These are phyloP conservation scores for Prunus salicina DNA, from an alignment of 306 rosid genomes.

Conservation along the genomic window DNA sequence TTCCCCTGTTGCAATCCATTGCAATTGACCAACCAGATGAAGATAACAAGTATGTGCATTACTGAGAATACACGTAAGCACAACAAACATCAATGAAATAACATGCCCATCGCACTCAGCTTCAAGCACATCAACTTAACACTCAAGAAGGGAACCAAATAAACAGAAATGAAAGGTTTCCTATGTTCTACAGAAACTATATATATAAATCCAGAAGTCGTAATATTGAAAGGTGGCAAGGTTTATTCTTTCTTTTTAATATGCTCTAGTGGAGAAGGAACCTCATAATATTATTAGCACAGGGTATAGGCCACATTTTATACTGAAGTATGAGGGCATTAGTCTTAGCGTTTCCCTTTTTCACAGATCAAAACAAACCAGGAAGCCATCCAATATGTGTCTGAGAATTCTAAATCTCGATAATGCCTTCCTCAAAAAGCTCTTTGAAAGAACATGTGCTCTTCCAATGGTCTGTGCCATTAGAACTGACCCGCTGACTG, in stretches of 20 bases:
- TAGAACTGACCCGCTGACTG: not conserved
- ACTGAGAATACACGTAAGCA: too few species aligned
- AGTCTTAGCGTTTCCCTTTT: not conserved
- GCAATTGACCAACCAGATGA: not conserved
- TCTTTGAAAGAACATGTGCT: not conserved
- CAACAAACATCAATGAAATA: too few species aligned
- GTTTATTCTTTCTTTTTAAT: not conserved
- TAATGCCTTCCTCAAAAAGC: not conserved
- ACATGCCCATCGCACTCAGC: too few species aligned
- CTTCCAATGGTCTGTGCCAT: not conserved
- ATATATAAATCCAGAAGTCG: not conserved
- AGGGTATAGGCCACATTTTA: not conserved
- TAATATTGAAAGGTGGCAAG: not conserved
- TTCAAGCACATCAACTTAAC: not conserved
- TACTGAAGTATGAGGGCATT: not conserved
- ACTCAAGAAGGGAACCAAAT: not conserved
- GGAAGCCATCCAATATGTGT: not conserved
- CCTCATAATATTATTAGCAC: not conserved
- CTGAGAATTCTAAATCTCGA: not conserved
- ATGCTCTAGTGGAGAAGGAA: not conserved
- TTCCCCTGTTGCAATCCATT: not conserved
- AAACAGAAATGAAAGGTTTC: not conserved
- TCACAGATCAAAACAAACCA: not conserved
- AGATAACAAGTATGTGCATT: not conserved
- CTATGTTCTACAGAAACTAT: not conserved